These are phyloP conservation scores for Exobasidium rhododendri DNA, from an alignment of 1,284 basidiomycete genomes.

Conservation along the genomic window DNA sequence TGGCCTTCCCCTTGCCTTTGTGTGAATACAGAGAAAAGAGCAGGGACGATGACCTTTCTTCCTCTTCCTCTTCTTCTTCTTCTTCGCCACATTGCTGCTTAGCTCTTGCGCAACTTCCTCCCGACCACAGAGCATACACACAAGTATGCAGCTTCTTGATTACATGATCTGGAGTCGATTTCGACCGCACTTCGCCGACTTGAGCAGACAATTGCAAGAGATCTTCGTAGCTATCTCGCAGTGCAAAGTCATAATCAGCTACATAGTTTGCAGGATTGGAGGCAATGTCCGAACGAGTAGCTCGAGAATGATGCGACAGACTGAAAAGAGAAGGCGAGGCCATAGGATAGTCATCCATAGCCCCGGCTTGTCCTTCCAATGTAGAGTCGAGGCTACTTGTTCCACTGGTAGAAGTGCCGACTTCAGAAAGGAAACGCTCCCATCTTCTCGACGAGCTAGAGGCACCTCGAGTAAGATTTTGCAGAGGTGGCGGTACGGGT, in stretches of 20 bases:
- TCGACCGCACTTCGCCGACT: neutral
- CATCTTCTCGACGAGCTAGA: neutral
- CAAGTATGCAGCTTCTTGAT: neutral
- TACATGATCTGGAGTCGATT: neutral
- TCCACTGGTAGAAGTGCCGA: neutral
- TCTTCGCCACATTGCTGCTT: neutral
- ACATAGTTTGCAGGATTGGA: conserved; percentile 5
- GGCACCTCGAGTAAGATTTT: neutral
- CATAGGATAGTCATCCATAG: neutral
- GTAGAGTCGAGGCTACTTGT: neutral
- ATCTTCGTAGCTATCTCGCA: neutral
- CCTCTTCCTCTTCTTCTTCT: neutral
- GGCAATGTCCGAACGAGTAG: neutral
- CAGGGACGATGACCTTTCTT: neutral
- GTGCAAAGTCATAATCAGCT: conserved; percentile 1
- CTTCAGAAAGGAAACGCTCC: neutral
- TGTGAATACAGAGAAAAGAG: neutral
- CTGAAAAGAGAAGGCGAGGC: neutral
- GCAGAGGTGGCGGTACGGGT: neutral
- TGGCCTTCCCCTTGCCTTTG: conserved; percentile 9
- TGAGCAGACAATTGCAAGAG: conserved; percentile 1
- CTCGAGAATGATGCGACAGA: neutral
- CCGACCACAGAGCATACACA: neutral
- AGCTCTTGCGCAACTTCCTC: neutral
- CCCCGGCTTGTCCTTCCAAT: neutral